Base-by-base conservation (phyloP, 2,329 filamentous ascomycete species). In the Neonectria punicea region DNA sequence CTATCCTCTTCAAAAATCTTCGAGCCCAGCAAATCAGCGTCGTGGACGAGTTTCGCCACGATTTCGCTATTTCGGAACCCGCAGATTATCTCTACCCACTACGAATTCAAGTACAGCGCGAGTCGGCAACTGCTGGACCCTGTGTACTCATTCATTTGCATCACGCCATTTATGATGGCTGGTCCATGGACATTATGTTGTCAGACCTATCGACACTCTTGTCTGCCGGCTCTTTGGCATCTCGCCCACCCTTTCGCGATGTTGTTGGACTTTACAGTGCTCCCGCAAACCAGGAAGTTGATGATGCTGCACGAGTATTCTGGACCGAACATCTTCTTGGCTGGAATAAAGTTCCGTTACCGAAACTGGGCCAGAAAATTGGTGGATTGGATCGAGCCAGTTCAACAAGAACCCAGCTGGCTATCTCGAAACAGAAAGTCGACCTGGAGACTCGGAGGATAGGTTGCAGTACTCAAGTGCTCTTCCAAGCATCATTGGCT, bases 91-190 rank as follows among this genome's bases (percentile, higher is more conserved):
- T 92, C 2, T 81, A 57, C 3, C 93, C 93, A 0, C 80, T 94
- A 14, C 79, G 77, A 16, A 79, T 93, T n/a, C 86, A 92, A 64
- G 78, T 94, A 2, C 44, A 58, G 9, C 70, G 70, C 13, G 34
- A 56, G 8, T 18, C 71, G 8, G 18, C 69, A 18, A 20, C 32
- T 9, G 54, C 74, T 5, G 59, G 75, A 3, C 72, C 75, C 34
- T 70, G 80, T 9, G 54, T 76, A 4, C 78, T 87, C 11, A 58
- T 93, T 49, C 84, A 90, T 13, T 82, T 97, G 0, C 94, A 97
- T 75, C 94, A 98, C 78, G 89, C 93, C 1, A 77, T 97, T 1
- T 98, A 97, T 74, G 94, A 98, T 77, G 94, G 94, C n/a, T 98
- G 94, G 94, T 94, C 93, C 0, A 86, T 94, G 74, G 92, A 97